These are phyloP conservation scores for Ophiosphaerella korrae DNA, from an alignment of 2,329 filamentous ascomycete genomes.

Conservation along the genomic window DNA sequence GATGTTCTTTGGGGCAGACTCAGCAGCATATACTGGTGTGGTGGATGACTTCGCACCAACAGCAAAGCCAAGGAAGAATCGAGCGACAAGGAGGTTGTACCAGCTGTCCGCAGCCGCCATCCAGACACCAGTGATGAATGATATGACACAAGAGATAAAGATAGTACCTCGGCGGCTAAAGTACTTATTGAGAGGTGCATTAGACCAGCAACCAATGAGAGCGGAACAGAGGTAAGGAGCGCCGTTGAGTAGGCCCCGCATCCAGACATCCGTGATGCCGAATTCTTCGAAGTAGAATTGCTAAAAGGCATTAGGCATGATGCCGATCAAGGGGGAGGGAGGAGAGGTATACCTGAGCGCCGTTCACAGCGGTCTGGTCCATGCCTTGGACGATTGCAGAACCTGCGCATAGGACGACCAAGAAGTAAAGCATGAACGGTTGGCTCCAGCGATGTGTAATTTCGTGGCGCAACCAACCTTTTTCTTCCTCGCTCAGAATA, in stretches of 20 bases:
- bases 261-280: slow-evolving; percentile 30
- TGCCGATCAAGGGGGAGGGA: neutral
- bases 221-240: slow-evolving; percentile 37
- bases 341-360: slow-evolving; percentile 27
- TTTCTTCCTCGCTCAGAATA: slow-evolving; percentile 61
- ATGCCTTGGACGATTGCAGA: slow-evolving; percentile 71
- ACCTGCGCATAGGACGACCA: slow-evolving; percentile 69
- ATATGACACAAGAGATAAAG: slow-evolving; percentile 42
- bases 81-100: slow-evolving; percentile 38
- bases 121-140: slow-evolving; percentile 40
- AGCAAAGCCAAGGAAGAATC: slow-evolving; percentile 41
- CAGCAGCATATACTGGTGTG: slow-evolving; percentile 55
- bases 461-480: slow-evolving; percentile 63
- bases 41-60: slow-evolving; percentile 46
- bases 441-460: slow-evolving; percentile 72
- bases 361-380: slow-evolving; percentile 44
- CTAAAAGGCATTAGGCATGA: slow-evolving; percentile 10
- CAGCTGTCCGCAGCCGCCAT: slow-evolving; percentile 38
- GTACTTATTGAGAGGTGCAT: slow-evolving; percentile 38
- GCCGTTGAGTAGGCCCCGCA: slow-evolving; percentile 33
- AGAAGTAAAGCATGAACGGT: slow-evolving; percentile 66
- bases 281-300: slow-evolving; percentile 39
- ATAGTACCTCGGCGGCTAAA: slow-evolving; percentile 41
- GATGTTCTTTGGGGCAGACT: slow-evolving; percentile 56
- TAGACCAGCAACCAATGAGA: slow-evolving; percentile 49